phyloP scores from a whole-genome alignment of 1,139 yeast species.

The Geotrichum klebahnii region DNA sequence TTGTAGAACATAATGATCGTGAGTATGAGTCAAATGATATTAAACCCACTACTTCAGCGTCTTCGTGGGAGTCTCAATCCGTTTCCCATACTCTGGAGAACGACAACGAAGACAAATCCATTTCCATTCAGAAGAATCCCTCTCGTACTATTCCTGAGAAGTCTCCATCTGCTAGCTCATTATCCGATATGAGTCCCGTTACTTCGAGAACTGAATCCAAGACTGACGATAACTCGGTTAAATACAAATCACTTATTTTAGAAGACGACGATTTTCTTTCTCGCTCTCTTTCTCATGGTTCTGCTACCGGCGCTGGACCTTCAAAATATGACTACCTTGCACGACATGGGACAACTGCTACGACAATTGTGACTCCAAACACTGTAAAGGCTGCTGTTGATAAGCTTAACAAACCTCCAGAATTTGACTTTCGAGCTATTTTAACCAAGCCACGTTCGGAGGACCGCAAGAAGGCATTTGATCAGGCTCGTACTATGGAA shows the following conservation, averaged over 20 bases:
- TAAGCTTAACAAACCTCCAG: conserved; percentile 35
- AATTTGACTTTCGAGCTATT: conserved; percentile 37
- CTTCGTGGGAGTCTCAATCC: conserved; percentile 16
- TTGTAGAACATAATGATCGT: not conserved
- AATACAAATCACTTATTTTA: not conserved
- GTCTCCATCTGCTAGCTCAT: conserved; percentile 6
- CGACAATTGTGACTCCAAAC: conserved; percentile 2
- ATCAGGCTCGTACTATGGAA: conserved; percentile 32
- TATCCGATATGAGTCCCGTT: conserved; percentile 3
- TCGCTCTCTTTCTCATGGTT: not conserved
- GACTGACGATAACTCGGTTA: not conserved
- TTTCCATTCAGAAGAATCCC: conserved; percentile 11
- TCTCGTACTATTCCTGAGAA: not conserved
- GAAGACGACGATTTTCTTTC: not conserved
- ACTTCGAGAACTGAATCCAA: conserved; percentile 1
- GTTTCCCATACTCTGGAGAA: not conserved
- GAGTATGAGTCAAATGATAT: not conserved
- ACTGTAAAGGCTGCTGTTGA: not conserved
- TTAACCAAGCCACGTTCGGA: conserved; percentile 31
- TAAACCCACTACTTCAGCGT: conserved; percentile 1
- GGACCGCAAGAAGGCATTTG: conserved; percentile 33
- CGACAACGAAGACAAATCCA: not conserved
- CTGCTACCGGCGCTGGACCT: not conserved
- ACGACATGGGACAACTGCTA: conserved; percentile 17
- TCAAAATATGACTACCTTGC: conserved; percentile 9